These are phyloP conservation scores for Mycosarcoma mackinlayi DNA, from an alignment of 1,284 basidiomycete species.

Conservation along the genomic window DNA sequence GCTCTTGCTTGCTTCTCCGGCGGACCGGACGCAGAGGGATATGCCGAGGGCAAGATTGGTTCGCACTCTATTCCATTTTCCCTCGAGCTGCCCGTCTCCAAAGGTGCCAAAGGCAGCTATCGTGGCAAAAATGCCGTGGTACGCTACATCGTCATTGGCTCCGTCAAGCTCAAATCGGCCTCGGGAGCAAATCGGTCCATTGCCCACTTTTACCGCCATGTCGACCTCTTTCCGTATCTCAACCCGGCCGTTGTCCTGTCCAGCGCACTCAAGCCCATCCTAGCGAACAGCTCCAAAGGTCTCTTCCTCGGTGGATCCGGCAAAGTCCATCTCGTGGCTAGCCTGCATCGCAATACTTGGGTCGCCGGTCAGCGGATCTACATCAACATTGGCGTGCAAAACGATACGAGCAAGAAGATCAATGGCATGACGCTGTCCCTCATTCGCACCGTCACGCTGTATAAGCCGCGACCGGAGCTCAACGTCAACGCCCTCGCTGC, in stretches of 20 bases:
- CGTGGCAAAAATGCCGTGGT: slow-evolving; percentile 76
- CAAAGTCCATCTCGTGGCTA: slow-evolving; percentile 79
- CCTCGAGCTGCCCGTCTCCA: slow-evolving; percentile 78
- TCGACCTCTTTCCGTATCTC: slow-evolving; percentile 84
- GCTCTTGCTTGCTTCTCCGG: slow-evolving; percentile 71
- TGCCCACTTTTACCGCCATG: slow-evolving; percentile 89
- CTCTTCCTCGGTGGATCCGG: slow-evolving; percentile 75
- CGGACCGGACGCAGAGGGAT: slow-evolving; percentile 77
- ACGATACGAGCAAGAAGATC: slow-evolving; percentile 73
- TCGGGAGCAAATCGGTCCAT: slow-evolving; percentile 74
- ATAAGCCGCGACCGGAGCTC: slow-evolving; percentile 73
- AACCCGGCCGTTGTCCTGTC: slow-evolving; percentile 77
- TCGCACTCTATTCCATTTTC: slow-evolving; percentile 80
- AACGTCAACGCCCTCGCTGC: slow-evolving; percentile 61
- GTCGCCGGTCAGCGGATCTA: slow-evolving; percentile 85
- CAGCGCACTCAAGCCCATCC: slow-evolving; percentile 75
- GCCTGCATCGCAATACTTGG: slow-evolving; percentile 82
- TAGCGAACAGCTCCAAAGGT: slow-evolving; percentile 74
- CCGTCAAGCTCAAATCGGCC: slow-evolving; percentile 82
- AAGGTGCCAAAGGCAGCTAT: slow-evolving; percentile 79
- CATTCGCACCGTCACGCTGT: slow-evolving; percentile 79
- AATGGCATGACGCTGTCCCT: slow-evolving; percentile 78
- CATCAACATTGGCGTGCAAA: slow-evolving; percentile 78
- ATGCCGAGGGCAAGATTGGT: slow-evolving; percentile 73
- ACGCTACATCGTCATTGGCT: slow-evolving; percentile 85